Base-by-base conservation (phyloP, 257 asterid genomes). In the Fraxinus quadrangulata region DNA sequence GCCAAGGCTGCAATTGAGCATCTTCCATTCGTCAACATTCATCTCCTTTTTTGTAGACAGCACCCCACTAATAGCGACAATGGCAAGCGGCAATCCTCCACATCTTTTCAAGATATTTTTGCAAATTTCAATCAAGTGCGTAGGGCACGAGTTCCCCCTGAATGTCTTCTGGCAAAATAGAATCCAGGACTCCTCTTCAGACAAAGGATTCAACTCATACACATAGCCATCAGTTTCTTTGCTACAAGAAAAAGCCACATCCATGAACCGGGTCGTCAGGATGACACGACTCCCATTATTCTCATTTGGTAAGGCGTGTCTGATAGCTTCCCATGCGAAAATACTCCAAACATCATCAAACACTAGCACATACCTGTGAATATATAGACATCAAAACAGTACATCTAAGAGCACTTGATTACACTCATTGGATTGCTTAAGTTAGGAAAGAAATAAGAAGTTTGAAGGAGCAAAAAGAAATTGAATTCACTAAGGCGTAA, bases 1-100 rank as follows among this genome's bases (percentile, higher is more conserved):
- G 28, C 78, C 77, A 70, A 82, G 83, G 47, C 80, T 79, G 71
- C 23, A 70, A 63, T 51, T 40, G 16, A 82, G 63, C 75, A 12
- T 71, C 68, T 39, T 59, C 83, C 83, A 78, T 3, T 78, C 75
- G 13, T 68, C 72, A 47, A 47, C 21, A 1, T 16, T 47, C 1
- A 16, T 47, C 59, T 47, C 59, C 1, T 47, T 47, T 47, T 47
- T 47, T 4, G 59, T 47, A 16, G 59, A 47, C 56, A 75, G 70
- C n/a, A 75, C 73, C 36, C 83, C 76, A 75, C 72, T 71, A 68
- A 75, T 21, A 4, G 49, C 42, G 6, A 68, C 80, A 14, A 65
- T 65, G 2, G 84, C 80, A 24, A 70, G 66, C 6, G 81, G 75
- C 71, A 81, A 30, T 19, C 81, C 84, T 4, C 66, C 49, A 39